Base-by-base conservation (phyloP, 805 yeast species). In the Zygoascus biomembranicola region DNA sequence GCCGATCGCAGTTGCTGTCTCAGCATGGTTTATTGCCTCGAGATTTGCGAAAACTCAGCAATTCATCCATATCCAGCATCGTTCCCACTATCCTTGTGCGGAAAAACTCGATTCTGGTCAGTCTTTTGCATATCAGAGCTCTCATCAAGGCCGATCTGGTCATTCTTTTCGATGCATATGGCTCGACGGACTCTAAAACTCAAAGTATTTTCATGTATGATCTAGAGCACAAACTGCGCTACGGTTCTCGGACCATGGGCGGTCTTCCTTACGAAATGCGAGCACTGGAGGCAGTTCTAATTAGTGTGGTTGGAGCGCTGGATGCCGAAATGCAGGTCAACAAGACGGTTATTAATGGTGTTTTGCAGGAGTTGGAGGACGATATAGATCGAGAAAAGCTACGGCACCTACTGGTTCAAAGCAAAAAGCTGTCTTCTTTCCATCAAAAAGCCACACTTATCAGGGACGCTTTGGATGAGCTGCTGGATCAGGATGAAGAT, bases 21-120 rank as follows among this genome's bases (percentile, higher is more conserved):
- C 81, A 82, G 58, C 87, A 90, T 66, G 88, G 87, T 11, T 68
- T 92, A 26, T 80, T 86, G 54, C 97, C 98, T 0, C 75, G 99
- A 66, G 99, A 92, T 67, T 72, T 92, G 59, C 74, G 99, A 19
- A 92, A 90, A 64, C 84, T 92, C 51, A 44, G 16, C 47, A 98
- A 92, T 49, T 79, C 87, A 54, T 84, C 87, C 35, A 76, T 83
- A 26, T 75, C 85, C 52, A 96, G 89, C 67, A 87, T 92, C 19
- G 90, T 90, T 2, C 99, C 99, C 0, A 81, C 89, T 18, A 85
- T 94, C 47, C 82, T 90, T 55, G 89, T 90, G 20, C 77, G 97
- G 55, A 76, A 79, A 26, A 78, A 79, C 58, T 85, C 95, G 51
- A 86, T 92, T 18, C 72, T 94, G 52, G 81, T 94, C 49, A 90